Percentiles rank a stretch among this genome's conserved stretches.
Conservation (phyloP, 2,329 filamentous ascomycete species). For the Aspergillus novoparasiticus region DNA sequence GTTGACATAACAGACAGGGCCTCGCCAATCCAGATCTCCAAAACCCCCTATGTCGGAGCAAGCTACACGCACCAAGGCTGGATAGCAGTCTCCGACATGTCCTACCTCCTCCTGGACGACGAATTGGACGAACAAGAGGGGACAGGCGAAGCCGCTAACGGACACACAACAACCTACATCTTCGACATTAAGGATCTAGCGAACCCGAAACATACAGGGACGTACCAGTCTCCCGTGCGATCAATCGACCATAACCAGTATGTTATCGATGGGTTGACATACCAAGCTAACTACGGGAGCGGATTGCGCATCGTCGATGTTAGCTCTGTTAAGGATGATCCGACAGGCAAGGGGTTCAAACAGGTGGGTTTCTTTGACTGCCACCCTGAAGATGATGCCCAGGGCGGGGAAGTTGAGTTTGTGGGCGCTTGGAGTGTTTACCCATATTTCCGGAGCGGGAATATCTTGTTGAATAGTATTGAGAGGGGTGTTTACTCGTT, state of each 20-base stretch:
- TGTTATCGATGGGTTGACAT: constrained; percentile 20
- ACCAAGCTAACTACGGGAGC: constrained; percentile 23
- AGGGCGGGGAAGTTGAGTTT: constrained; percentile 18
- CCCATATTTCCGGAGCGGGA: constrained; percentile 20
- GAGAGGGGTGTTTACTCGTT: constrained; percentile 23
- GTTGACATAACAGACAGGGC: constrained; percentile 21
- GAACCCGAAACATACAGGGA: constrained; percentile 18
- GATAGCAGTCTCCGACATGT: constrained; percentile 15
- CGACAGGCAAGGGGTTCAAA: constrained; percentile 15
- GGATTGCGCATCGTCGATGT: constrained; percentile 23
- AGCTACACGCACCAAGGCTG: constrained; percentile 25
- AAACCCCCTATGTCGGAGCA: constrained; percentile 20
- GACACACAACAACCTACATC: constrained; percentile 24
- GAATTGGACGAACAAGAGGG: constrained; percentile 21
- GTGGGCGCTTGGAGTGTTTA: constrained; percentile 23
- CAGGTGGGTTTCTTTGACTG: constrained; percentile 22
- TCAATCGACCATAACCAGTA: constrained; percentile 26
- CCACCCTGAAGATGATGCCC: constrained; percentile 20
- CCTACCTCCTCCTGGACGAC: constrained; percentile 23
- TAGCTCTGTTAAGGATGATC: constrained; percentile 17
- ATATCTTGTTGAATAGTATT: constrained; percentile 22
- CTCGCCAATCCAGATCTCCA: constrained; percentile 20
- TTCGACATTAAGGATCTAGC: constrained; percentile 21
- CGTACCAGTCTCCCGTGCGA: constrained; percentile 21
- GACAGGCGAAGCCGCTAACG: constrained; percentile 20